phyloP scores from a whole-genome alignment of 352 stramenopile genomes.

The Globisporangium solare region DNA sequence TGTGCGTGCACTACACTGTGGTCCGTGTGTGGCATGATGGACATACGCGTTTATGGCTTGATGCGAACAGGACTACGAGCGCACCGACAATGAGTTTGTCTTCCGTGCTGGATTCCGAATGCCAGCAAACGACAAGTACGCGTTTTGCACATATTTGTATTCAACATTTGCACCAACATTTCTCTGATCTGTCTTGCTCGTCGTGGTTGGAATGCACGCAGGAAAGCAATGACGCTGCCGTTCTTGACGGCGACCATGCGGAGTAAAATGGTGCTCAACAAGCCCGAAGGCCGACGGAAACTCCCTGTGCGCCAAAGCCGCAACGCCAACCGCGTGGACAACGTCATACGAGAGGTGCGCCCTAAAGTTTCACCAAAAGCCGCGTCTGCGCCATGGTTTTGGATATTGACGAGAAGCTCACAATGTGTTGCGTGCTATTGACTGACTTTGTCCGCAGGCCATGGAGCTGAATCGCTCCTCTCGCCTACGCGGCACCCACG shows the following conservation, averaged over 20 bases:
- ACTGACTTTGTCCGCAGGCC: constrained; percentile 21
- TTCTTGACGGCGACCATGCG: constrained; percentile 63
- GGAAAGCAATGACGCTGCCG: constrained; percentile 69
- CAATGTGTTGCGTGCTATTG: not conserved
- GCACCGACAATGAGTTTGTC: constrained; percentile 69
- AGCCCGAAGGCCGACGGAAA: constrained; percentile 61
- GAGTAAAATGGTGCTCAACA: constrained; percentile 66
- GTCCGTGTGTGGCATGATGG: not conserved
- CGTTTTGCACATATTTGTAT: not conserved
- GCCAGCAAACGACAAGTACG: constrained; percentile 67
- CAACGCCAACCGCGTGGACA: constrained; percentile 50
- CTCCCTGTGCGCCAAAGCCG: constrained; percentile 36
- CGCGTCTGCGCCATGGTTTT: no score
- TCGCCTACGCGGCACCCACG: constrained; percentile 23
- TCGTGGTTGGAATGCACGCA: constrained; percentile 7
- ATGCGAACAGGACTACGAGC: constrained; percentile 46
- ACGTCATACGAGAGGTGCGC: constrained; percentile 56
- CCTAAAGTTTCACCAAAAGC: no score
- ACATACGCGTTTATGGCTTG: constrained; percentile 8
- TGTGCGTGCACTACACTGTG: no score
- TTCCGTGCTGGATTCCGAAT: constrained; percentile 83
- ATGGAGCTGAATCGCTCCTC: constrained; percentile 70
- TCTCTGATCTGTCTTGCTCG: constrained; percentile 2
- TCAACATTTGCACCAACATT: not conserved
- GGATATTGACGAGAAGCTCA: no score